Evolutionary conservation across 2,329 filamentous ascomycete genomes (phyloP).

Genomic region (Exophiala sp.): DNA sequence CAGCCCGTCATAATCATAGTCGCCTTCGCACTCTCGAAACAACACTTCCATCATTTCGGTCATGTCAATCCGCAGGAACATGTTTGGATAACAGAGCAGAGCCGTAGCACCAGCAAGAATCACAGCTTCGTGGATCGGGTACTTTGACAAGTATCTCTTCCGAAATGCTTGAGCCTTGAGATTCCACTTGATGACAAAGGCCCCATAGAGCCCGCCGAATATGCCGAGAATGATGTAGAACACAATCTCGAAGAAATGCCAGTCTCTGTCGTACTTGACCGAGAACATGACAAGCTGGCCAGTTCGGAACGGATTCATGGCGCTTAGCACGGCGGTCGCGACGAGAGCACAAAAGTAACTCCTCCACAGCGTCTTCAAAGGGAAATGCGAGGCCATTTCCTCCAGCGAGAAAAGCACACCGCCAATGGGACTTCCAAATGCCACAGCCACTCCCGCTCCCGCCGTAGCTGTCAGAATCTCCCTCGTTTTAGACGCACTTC

Average conservation of each 20-base stretch:
- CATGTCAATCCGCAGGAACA: slow-evolving; percentile 95
- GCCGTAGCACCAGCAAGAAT: slow-evolving; percentile 79
- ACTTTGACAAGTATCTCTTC: slow-evolving; percentile 82
- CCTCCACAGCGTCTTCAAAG: slow-evolving; percentile 94
- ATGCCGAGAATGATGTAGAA: slow-evolving; percentile 90
- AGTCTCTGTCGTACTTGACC: slow-evolving; percentile 88
- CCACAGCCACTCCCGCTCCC: slow-evolving; percentile 90
- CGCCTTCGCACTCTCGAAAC: slow-evolving; percentile 88
- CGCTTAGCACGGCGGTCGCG: slow-evolving; percentile 84
- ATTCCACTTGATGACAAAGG: slow-evolving; percentile 98
- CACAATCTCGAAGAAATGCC: slow-evolving; percentile 95
- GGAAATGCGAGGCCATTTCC: slow-evolving; percentile 96
- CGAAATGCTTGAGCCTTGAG: slow-evolving; percentile 84
- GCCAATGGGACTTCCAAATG: slow-evolving; percentile 95
- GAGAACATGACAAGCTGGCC: slow-evolving; percentile 99
- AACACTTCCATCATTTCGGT: slow-evolving; percentile 99
- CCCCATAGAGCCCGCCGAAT: slow-evolving; percentile 92
- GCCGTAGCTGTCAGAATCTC: slow-evolving; percentile 94
- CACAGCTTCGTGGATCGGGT: slow-evolving; percentile 82
- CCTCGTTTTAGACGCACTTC: slow-evolving; percentile 87
- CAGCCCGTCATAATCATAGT: slow-evolving; percentile 81
- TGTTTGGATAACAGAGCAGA: slow-evolving; percentile 93
- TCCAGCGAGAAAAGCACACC: slow-evolving; percentile 95
- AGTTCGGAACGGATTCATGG: slow-evolving; percentile 96
- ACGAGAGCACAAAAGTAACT: slow-evolving; percentile 98